Evolutionary conservation across 1,284 basidiomycete genomes (phyloP).

Genomic region (Fomitopsis schrenkii): DNA sequence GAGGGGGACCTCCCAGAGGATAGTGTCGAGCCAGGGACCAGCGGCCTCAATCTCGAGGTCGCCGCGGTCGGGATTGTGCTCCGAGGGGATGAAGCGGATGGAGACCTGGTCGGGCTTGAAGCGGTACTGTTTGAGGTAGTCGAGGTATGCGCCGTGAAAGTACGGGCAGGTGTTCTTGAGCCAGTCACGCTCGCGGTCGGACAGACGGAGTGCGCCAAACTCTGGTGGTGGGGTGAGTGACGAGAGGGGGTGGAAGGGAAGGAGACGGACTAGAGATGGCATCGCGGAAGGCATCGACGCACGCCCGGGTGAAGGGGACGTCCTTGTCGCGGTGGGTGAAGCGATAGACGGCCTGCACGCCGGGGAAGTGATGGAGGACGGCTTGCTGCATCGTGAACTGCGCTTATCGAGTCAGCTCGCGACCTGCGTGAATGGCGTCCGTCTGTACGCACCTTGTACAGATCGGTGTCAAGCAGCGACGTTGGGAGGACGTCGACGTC

Average conservation of each 20-base stretch:
- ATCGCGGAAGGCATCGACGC: slow-evolving; percentile 63
- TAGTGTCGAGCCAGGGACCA: slow-evolving; percentile 87
- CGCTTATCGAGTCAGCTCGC: slow-evolving; percentile 3
- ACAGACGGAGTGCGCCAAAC: slow-evolving; percentile 63
- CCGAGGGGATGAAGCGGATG: slow-evolving; percentile 59
- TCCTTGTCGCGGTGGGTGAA: slow-evolving; percentile 84
- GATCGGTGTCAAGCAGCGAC: slow-evolving; percentile 90
- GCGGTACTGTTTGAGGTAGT: slow-evolving; percentile 69
- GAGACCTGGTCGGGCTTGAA: slow-evolving; percentile 83
- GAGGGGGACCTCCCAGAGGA: slow-evolving; percentile 94
- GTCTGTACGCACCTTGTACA: slow-evolving; percentile 72
- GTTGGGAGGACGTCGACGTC: slow-evolving; percentile 30
- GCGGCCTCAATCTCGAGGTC: slow-evolving; percentile 68
- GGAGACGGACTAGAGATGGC: slow-evolving; percentile 62
- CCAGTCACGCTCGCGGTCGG: slow-evolving; percentile 65
- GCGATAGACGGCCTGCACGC: slow-evolving; percentile 64
- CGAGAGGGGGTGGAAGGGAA: background rate
- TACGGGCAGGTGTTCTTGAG: slow-evolving; percentile 73
- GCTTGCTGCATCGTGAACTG: slow-evolving; percentile 98
- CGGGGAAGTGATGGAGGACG: slow-evolving; percentile 77
- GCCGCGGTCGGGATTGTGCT: slow-evolving; percentile 53
- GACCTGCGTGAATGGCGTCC: background rate
- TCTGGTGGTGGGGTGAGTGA: slow-evolving; percentile 35
- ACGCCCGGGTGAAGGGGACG: slow-evolving; percentile 69
- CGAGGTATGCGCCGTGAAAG: slow-evolving; percentile 71